Evolutionary conservation across 1,284 basidiomycete species (phyloP), one percentile per base, ranked within the genome.

Genomic region (Pyrrhoderma lamaoense): DNA sequence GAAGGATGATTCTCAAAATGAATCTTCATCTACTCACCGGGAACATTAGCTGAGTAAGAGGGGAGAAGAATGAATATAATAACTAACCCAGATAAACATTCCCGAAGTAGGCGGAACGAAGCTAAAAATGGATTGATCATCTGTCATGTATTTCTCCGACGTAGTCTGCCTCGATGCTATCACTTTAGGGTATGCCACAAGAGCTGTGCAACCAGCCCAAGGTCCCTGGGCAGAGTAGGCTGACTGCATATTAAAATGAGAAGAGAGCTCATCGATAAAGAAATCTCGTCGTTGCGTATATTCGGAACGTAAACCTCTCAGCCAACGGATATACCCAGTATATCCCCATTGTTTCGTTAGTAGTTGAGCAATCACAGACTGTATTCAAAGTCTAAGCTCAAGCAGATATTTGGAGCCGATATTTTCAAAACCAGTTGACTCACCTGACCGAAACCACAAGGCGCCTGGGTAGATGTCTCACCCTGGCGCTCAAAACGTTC

Each of bases 281-380:
- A 70, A 73, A 64, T 86, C 72, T n/a, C 83, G 76, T 22, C 84
- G 72, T 9, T 59, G 52, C 34, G 62, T 72, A 62, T 85, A 85
- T 59, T 84, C 73, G 3, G 66, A 60, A 13, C 76, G 70, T 25
- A 87, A 64, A 64, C 80, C 81, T 43, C 79, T 74, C 36, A 91
- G 69, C 89, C 89, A 92, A 34, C 85, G 76, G 42, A 88, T 67
- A 64, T 85, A 91, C 1, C 87, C 87, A 4, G 80, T 73, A 52
- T 70, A 73, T 27, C 80, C 74, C 86, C 87, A 92, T 40, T 69
- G 67, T 44, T 77, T 73, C 19, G 71, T 65, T 21, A 92, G 63
- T 13, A 89, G 70, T 45, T 79, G 72, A 1, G 80, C 70, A 3
- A 90, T 71, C 40, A 91, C 60, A 1, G 80, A 75, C 75, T 77